A percentile compares a stretch with the other conserved stretches of the same genome.
phyloP scores from a whole-genome alignment of 768 basidiomycete species.

The Trametes coccinea region DNA sequence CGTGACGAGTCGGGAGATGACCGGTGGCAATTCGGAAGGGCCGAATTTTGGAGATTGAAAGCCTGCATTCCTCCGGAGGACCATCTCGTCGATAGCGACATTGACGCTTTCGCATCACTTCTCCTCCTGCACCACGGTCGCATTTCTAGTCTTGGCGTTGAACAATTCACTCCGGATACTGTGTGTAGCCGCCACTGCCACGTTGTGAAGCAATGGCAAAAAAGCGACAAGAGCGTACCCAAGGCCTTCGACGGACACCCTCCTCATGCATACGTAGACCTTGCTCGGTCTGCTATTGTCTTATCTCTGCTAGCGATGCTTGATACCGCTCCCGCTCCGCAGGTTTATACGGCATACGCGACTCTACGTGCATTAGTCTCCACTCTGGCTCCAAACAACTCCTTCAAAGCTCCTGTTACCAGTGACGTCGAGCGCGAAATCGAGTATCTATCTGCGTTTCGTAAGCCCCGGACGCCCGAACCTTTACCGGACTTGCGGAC shows the following conservation, averaged over 20 bases:
- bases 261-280: conserved; percentile 6
- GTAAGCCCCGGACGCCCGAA: conserved; percentile 22
- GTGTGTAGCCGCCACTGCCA: conserved; percentile 40
- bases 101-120: conserved; percentile 70
- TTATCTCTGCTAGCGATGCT: conserved; percentile 59
- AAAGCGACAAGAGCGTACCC: neutral
- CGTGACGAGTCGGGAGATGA: conserved; percentile 26
- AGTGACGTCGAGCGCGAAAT: conserved; percentile 27
- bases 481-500: conserved; percentile 40
- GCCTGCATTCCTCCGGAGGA: conserved; percentile 62
- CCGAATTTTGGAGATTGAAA: conserved; percentile 85
- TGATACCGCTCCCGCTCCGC: conserved; percentile 47
- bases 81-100: conserved; percentile 63
- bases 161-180: conserved; percentile 43
- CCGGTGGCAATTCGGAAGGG: conserved; percentile 49
- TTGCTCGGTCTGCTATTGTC: conserved; percentile 51
- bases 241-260: neutral
- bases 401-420: conserved; percentile 36
- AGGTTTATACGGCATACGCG: conserved; percentile 58
- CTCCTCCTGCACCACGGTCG: conserved; percentile 59
- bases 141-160: conserved; percentile 59
- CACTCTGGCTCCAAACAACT: conserved; percentile 35
- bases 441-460: conserved; percentile 28
- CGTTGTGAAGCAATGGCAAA: neutral
- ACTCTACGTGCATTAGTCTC: conserved; percentile 64